phyloP scores from a whole-genome alignment of 2,329 filamentous ascomycete species.

The Venturia oleaginea region DNA sequence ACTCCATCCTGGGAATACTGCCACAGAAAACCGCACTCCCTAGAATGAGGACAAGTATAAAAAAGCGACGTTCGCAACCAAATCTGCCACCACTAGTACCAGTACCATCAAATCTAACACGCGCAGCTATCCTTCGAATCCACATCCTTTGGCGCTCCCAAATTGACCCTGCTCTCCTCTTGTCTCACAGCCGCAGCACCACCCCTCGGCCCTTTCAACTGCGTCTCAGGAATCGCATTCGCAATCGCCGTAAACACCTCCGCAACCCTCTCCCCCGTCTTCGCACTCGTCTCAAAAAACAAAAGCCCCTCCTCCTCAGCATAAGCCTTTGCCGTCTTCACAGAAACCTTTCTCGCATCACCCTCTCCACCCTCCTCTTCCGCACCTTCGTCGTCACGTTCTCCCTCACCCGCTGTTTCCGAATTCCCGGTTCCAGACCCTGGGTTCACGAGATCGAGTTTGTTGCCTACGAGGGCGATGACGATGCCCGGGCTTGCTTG shows the following conservation, averaged over 20 bases:
- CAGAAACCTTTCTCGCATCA: conserved; percentile 74
- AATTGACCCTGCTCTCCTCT: conserved; percentile 68
- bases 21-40: neutral
- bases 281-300: conserved; percentile 97
- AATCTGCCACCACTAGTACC: neutral
- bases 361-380: conserved; percentile 44
- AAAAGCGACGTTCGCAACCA: neutral
- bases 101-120: conserved; percentile 6
- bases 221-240: conserved; percentile 95
- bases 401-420: conserved; percentile 22
- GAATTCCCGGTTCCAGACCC: neutral
- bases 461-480: conserved; percentile 94
- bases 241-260: conserved; percentile 98
- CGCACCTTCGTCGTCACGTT: conserved; percentile 30
- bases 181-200: conserved; percentile 45
- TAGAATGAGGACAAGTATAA: neutral
- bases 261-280: conserved; percentile 87
- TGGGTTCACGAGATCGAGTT: conserved; percentile 66
- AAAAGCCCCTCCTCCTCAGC: conserved; percentile 89
- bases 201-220: conserved; percentile 80
- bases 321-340: conserved; percentile 84
- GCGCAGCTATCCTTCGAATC: conserved; percentile 14
- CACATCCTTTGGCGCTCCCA: conserved; percentile 7
- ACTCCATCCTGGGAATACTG: conserved; percentile 2
- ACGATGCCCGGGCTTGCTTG: conserved; percentile 95